Base-by-base conservation (phyloP, 768 basidiomycete species). In the Suillus tomentosus region DNA sequence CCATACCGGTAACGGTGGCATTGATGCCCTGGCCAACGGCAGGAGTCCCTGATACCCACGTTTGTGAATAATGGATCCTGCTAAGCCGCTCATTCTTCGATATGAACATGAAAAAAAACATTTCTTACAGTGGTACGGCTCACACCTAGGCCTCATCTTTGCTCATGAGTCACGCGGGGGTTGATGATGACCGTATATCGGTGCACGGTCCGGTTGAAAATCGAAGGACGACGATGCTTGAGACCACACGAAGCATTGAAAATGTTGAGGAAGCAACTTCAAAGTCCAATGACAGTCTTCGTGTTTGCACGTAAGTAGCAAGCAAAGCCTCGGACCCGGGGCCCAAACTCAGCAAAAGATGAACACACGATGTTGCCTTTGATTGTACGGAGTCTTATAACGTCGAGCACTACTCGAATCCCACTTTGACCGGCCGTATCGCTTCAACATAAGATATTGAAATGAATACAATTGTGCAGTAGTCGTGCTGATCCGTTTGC, bases 271-370 rank as follows among this genome's bases (percentile, higher is more conserved):
- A 57, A 57, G 37, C 37, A 57, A 11, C 15, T 27, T 42, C 40
- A 58, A 42, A 58, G 17, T 40, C 39, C 56, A 58, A 58, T 58
- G 39, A 31, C 39, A 42, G 24, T 42, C 57, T 42, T 58, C 57
- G 24, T 42, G 57, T 27, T 58, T 19, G 31, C 24, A 58, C 42
- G 39, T 27, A 34, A 54, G 53, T 34, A 40, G 22, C 39, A 57
- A 57, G 39, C 39, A 57, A 40, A 40, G 24, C 57, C 57, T 58
- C 57, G 57, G 57, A 31, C 15, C 57, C 57, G 10, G 57, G 57
- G 57, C 57, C 39, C 3, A 42, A 42, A 42, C 57, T 58, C 57
- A 42, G 57, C 40, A 40, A 42, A 58, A 42, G 24, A 58, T 42
- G 3, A 17, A 31, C 19, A 9, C 56, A 57, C 36, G 24, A 42